Evolutionary conservation across 805 yeast species (phyloP).

Genomic region (Wickerhamomyces sydowiorum): DNA sequence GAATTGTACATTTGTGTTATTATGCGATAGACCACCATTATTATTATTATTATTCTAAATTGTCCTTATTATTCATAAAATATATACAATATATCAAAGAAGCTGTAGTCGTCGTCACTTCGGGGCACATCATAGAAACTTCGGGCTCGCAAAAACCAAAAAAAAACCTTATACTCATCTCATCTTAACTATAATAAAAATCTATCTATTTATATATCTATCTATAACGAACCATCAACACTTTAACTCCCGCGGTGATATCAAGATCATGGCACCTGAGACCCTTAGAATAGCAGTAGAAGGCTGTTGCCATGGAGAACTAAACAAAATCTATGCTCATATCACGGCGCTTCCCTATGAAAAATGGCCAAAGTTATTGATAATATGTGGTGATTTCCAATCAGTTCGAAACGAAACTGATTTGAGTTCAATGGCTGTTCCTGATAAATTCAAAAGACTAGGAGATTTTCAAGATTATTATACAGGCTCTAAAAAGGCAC

Average conservation of each 20-base stretch:
- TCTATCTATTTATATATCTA: too few relatives aligned
- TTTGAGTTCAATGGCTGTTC: slow-evolving; percentile 67
- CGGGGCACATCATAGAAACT: too few relatives aligned
- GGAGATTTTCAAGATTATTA: slow-evolving; percentile 83
- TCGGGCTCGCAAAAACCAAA: too few relatives aligned
- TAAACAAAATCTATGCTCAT: slow-evolving; percentile 48
- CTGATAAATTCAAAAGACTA: slow-evolving; percentile 62
- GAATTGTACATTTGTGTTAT: neutral
- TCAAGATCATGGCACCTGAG: neutral
- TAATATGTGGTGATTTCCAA: slow-evolving; percentile 92
- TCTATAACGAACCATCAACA: neutral
- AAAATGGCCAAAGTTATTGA: slow-evolving; percentile 45
- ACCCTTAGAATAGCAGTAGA: slow-evolving; percentile 55
- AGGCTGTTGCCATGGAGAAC: slow-evolving; percentile 88
- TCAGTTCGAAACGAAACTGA: slow-evolving; percentile 64
- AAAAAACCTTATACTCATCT: too few relatives aligned
- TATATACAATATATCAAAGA: too few relatives aligned
- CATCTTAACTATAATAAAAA: too few relatives aligned
- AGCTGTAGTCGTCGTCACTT: too few relatives aligned
- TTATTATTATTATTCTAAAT: neutral
- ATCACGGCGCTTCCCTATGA: slow-evolving; percentile 18
- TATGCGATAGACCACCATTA: neutral
- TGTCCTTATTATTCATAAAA: too few relatives aligned
- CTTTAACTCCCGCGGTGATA: neutral
- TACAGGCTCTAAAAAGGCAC: slow-evolving; percentile 53